Evolutionary conservation across 2,329 filamentous ascomycete genomes (phyloP).

Genomic region (Colletotrichum endophyticum): DNA sequence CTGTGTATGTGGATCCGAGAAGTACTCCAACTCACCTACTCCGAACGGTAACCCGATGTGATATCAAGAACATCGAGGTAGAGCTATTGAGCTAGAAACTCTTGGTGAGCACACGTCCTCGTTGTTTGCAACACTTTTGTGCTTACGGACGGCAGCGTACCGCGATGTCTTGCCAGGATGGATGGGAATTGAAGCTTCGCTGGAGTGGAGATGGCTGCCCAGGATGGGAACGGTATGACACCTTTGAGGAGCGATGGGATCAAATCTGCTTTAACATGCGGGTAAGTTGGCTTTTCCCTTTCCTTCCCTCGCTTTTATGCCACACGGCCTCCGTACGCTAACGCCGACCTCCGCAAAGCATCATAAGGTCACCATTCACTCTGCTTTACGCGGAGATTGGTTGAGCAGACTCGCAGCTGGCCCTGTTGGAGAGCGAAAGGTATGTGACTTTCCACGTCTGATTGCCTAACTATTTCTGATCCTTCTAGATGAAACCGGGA

Average conservation of each 20-base stretch:
- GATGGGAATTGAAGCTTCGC: neutral
- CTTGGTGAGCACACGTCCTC: no score
- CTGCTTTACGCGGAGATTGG: neutral
- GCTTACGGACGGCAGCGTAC: neutral
- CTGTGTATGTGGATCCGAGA: no score
- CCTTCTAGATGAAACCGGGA: neutral
- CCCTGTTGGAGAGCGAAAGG: neutral
- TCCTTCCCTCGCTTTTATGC: neutral
- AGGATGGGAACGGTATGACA: neutral
- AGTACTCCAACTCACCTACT: no score
- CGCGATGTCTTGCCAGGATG: neutral
- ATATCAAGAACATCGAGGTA: no score
- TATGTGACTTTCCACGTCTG: neutral
- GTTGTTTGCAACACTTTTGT: no score
- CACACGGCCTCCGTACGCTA: neutral
- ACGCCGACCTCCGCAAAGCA: neutral
- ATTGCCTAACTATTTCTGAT: neutral
- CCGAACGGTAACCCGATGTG: no score
- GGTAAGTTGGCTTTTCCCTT: neutral
- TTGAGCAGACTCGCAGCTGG: neutral
- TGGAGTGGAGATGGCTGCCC: neutral
- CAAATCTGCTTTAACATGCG: neutral
- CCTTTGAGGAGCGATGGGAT: neutral
- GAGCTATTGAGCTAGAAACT: no score
- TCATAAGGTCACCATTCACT: neutral